These are phyloP conservation scores for Entoloma clypeatum DNA, from an alignment of 1,284 basidiomycete species.

Conservation along the genomic window DNA sequence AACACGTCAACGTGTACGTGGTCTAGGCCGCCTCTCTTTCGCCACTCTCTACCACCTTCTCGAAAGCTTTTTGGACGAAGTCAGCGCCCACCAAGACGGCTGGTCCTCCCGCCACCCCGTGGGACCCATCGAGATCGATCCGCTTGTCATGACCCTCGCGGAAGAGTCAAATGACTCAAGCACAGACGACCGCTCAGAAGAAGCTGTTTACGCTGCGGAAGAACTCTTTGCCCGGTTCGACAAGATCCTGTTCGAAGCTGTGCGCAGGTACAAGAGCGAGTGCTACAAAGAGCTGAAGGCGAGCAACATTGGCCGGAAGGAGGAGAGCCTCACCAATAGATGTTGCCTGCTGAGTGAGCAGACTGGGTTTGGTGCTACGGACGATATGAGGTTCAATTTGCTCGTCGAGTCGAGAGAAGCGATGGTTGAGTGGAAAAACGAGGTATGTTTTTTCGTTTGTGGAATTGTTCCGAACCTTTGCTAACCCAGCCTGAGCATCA, in stretches of 20 bases:
- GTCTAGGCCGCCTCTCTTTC: conserved; percentile 35
- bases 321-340: conserved; percentile 33
- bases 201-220: conserved; percentile 33
- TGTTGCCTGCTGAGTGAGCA: conserved; percentile 43
- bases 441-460: too few relatives aligned
- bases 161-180: conserved; percentile 38
- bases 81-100: conserved; percentile 38
- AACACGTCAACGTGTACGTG: conserved; percentile 30
- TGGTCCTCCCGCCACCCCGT: conserved; percentile 30
- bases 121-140: conserved; percentile 23
- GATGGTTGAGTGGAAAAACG: conserved; percentile 36
- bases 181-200: conserved; percentile 34
- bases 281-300: conserved; percentile 32
- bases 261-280: conserved; percentile 36
- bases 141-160: conserved; percentile 37
- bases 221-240: conserved; percentile 32
- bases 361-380: conserved; percentile 37
- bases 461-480: too few relatives aligned
- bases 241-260: conserved; percentile 30
- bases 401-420: conserved; percentile 31
- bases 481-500: too few relatives aligned
- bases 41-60: conserved; percentile 36
- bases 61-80: conserved; percentile 38
- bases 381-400: conserved; percentile 35
- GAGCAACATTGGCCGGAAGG: conserved; percentile 30